Conservation (phyloP, 2,329 filamentous ascomycete genomes). For the Clathrospora elynae region DNA sequence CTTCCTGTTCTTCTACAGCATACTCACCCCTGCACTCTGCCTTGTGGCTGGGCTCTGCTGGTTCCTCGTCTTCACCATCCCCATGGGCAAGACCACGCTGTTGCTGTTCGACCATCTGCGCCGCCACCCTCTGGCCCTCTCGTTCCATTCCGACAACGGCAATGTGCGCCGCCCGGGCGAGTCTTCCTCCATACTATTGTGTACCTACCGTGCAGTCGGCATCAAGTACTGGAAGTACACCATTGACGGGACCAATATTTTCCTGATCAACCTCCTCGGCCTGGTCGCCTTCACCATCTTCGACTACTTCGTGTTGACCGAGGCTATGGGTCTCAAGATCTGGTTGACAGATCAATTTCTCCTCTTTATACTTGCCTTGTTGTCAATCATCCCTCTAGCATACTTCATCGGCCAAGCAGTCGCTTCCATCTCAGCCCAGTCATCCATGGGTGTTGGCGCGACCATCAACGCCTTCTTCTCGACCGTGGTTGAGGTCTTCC, state of each 20-base stretch:
- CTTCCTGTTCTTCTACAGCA: slow-evolving; percentile 93
- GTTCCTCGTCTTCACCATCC: slow-evolving; percentile 96
- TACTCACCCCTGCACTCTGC: slow-evolving; percentile 85
- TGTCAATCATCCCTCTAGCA: slow-evolving; percentile 93
- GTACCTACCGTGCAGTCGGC: slow-evolving; percentile 94
- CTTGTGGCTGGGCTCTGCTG: slow-evolving; percentile 88
- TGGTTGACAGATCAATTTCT: slow-evolving; percentile 82
- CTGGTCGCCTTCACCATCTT: slow-evolving; percentile 94
- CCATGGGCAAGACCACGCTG: slow-evolving; percentile 94
- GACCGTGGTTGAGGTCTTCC: slow-evolving; percentile 94
- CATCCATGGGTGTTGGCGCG: slow-evolving; percentile 95
- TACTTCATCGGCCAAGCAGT: slow-evolving; percentile 99
- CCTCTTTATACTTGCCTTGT: slow-evolving; percentile 79
- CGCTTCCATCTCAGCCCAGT: slow-evolving; percentile 96
- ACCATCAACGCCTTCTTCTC: slow-evolving; percentile 99
- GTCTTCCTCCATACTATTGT: slow-evolving; percentile 85
- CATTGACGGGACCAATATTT: slow-evolving; percentile 96
- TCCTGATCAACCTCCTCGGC: slow-evolving; percentile 94
- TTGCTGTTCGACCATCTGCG: slow-evolving; percentile 89
- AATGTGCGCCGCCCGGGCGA: slow-evolving; percentile 73
- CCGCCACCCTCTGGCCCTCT: slow-evolving; percentile 87
- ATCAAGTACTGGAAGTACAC: slow-evolving; percentile 99
- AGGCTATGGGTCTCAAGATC: slow-evolving; percentile 69
- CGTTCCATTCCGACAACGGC: slow-evolving; percentile 84
- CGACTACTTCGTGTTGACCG: slow-evolving; percentile 81